Evolutionary conservation across 345 rosid genomes (phyloP).

Genomic region (Rhizophora apiculata): DNA sequence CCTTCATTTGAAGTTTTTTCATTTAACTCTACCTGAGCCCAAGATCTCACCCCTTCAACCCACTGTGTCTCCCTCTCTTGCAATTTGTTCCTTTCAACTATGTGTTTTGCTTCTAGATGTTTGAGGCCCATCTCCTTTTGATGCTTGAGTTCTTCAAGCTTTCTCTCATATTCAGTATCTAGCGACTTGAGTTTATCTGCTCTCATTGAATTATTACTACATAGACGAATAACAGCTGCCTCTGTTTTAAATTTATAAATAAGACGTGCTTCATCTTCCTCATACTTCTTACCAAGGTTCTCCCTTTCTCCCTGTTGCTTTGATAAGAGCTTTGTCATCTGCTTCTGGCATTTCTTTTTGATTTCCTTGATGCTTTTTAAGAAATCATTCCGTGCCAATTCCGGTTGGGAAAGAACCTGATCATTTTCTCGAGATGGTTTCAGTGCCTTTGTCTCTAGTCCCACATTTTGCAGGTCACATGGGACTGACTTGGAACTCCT

Average conservation of each 20-base stretch:
- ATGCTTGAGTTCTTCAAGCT: conserved; percentile 38
- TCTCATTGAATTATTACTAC: conserved; percentile 31
- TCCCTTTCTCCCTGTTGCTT: conserved; percentile 46
- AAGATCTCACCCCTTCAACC: conserved; percentile 45
- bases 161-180: conserved; percentile 42
- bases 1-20: conserved; percentile 18
- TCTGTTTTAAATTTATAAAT: conserved; percentile 45
- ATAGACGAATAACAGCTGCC: conserved; percentile 48
- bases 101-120: conserved; percentile 40
- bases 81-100: conserved; percentile 40
- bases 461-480: conserved; percentile 18
- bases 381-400: conserved; percentile 45
- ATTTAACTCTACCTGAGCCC: conserved; percentile 42
- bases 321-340: conserved; percentile 38
- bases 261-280: conserved; percentile 43
- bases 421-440: conserved; percentile 30
- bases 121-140: conserved; percentile 35
- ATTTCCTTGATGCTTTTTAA: conserved; percentile 44
- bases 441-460: conserved; percentile 23
- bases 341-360: conserved; percentile 47
- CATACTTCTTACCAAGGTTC: conserved; percentile 33
- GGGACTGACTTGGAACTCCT: conserved; percentile 18
- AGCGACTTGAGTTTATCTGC: conserved; percentile 43
- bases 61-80: conserved; percentile 41
- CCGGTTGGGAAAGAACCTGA: conserved; percentile 28